These are phyloP conservation scores for Galium porrigens DNA, from an alignment of 305 asterid genomes.

Conservation along the genomic window DNA sequence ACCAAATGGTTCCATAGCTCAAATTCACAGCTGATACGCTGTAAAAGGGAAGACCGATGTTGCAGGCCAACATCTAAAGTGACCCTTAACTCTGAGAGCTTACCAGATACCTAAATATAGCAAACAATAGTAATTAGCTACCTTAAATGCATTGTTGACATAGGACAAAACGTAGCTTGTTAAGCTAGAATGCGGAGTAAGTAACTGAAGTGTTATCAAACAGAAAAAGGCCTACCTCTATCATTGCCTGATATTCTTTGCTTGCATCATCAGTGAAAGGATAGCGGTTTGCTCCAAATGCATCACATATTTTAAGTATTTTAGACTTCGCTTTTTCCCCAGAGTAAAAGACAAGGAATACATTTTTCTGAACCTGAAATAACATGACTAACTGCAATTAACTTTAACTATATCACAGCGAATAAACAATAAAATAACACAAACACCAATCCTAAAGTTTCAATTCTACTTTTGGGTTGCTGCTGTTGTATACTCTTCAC, in stretches of 20 bases:
- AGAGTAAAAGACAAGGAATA: slow-evolving; percentile 44
- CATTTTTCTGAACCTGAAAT: slow-evolving; percentile 44
- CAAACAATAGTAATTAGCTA: slow-evolving; percentile 5
- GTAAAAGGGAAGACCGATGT: slow-evolving; percentile 32
- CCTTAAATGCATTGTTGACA: not conserved
- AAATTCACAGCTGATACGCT: slow-evolving; percentile 32
- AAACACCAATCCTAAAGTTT: not conserved
- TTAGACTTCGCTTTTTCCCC: slow-evolving; percentile 52
- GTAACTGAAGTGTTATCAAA: not conserved
- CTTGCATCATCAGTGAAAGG: slow-evolving; percentile 42
- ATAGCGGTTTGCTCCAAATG: slow-evolving; percentile 55
- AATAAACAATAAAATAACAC: not conserved
- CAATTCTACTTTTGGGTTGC: not conserved
- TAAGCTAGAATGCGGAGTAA: not conserved
- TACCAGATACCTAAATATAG: slow-evolving; percentile 34
- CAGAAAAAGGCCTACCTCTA: slow-evolving; percentile 28
- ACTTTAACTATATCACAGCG: not conserved
- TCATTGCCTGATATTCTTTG: slow-evolving; percentile 41
- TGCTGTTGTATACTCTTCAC: not conserved
- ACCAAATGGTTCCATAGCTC: slow-evolving; percentile 52
- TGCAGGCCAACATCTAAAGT: slow-evolving; percentile 39
- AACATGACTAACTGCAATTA: not conserved
- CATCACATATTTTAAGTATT: slow-evolving; percentile 50
- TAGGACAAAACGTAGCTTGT: not conserved
- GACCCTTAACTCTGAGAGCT: slow-evolving; percentile 45